A percentile compares a stretch with the other conserved stretches of the same genome.
These are phyloP conservation scores for Populus trichocarpa DNA, from an alignment of 441 rosid species.

Conservation along the genomic window DNA sequence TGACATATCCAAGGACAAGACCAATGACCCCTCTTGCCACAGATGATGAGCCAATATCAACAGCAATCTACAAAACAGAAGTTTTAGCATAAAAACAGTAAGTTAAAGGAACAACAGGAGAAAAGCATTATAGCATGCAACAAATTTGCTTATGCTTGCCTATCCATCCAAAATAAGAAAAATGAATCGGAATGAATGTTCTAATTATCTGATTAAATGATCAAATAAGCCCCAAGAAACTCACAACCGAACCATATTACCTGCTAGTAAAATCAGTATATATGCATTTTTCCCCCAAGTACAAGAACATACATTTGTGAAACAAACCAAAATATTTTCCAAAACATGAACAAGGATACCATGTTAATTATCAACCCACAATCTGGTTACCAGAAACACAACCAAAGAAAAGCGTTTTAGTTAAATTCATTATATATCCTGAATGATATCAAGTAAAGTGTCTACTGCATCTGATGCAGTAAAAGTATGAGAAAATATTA, in stretches of 20 bases:
- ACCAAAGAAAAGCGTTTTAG: neutral
- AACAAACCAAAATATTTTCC: neutral
- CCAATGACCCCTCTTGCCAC: constrained; percentile 94
- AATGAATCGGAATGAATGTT: neutral
- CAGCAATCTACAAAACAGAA: constrained; percentile 71
- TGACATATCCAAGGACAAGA: constrained; percentile 93
- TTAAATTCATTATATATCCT: neutral
- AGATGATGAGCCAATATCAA: constrained; percentile 97
- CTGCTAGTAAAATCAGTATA: neutral
- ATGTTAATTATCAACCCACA: neutral
- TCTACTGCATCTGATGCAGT: neutral
- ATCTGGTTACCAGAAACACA: neutral
- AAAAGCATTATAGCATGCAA: constrained; percentile 5
- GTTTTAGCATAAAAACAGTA: neutral
- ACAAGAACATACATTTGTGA: neutral
- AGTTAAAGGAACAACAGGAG: neutral
- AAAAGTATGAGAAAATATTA: constrained; percentile 11
- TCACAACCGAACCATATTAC: neutral
- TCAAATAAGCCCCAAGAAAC: neutral
- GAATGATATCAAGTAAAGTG: neutral
- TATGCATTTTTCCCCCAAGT: neutral
- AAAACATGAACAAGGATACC: neutral
- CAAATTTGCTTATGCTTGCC: neutral
- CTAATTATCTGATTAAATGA: neutral
- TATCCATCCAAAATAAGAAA: neutral